Base-by-base conservation (phyloP, 805 yeast genomes). In the Yarrowia sp. region DNA sequence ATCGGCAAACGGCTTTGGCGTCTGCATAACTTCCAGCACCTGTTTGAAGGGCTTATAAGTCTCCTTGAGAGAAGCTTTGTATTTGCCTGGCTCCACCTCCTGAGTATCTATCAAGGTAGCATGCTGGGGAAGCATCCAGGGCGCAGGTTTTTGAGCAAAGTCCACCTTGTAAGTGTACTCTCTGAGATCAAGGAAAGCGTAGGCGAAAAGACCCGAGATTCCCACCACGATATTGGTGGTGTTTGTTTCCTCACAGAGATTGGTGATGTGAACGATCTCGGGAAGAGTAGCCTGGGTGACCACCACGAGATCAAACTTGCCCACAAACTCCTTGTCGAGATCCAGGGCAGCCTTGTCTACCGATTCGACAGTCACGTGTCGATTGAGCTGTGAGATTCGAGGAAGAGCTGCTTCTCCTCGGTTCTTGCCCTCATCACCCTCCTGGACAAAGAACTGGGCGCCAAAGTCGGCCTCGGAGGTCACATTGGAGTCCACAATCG, bases 171-270 rank as follows among this genome's bases (percentile, higher is more conserved):
- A 81, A 41, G 82, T 81, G 77, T 91, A 92, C 58, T 81, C 76
- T 11, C 91, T 84, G 70, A 94, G 81, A 77, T 95, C 99, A 3
- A 87, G 86, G 75, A 93, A 89, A 0, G 91, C 83, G 74, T 86
- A 90, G 1, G 97, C 97, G 76, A 85, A 92, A 75, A 93, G 79
- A 0, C 99, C 99, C 76, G 89, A 89, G 2, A 87, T 75, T 0
- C 88, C 89, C 1, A 90, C 79, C 15, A 85, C 82, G 75, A 90
- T 92, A 40, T 95, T 81, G 3, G 97, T 91, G 19, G 88, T 83
- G 38, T 81, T 80, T 19, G 82, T 78, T 2, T 74, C 64, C 72
- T 98, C 84, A 8, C 93, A 83, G 42, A 83, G 76, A 0, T 72
- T 73, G 74, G 92, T 91, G 53, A 95, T 72, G 5, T 67, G 50